phyloP scores from a whole-genome alignment of 352 stramenopile species.

The Saprolegnia parasitica region DNA sequence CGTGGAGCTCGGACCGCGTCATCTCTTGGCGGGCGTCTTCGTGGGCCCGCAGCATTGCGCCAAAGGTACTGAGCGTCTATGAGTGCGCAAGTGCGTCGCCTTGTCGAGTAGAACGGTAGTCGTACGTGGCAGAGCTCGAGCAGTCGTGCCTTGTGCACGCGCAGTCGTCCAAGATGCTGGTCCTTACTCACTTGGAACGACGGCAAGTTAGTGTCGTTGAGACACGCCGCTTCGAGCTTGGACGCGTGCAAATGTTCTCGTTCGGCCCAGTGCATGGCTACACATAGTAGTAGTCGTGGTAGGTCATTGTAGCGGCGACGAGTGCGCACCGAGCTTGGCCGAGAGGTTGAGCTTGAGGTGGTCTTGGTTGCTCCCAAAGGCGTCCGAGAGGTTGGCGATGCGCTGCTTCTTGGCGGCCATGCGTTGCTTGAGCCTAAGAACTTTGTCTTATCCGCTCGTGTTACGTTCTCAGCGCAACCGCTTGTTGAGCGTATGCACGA shows the following conservation, averaged over 20 bases:
- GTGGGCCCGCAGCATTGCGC: constrained; percentile 42
- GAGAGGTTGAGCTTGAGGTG: not conserved
- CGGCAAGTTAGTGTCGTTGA: constrained; percentile 48
- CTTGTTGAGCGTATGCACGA: constrained; percentile 21
- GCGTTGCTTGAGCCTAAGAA: constrained; percentile 21
- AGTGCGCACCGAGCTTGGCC: constrained; percentile 9
- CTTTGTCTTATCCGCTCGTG: not conserved
- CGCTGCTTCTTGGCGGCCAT: constrained; percentile 26
- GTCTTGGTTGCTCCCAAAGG: constrained; percentile 17
- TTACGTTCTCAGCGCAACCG: not conserved
- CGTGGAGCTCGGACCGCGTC: constrained; percentile 46
- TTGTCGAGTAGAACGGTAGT: not conserved
- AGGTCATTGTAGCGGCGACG: too few relatives aligned
- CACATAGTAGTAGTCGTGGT: too few relatives aligned
- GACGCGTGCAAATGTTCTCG: constrained; percentile 61
- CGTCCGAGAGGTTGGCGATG: constrained; percentile 13
- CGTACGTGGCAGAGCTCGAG: constrained; percentile 53
- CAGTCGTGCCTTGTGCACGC: constrained; percentile 51
- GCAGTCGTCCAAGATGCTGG: constrained; percentile 48
- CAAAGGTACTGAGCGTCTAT: constrained; percentile 51
- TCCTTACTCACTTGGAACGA: constrained; percentile 56
- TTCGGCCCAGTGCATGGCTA: constrained; percentile 56
- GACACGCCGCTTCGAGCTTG: constrained; percentile 46
- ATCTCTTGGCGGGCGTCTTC: constrained; percentile 45
- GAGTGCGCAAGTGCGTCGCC: not conserved